Conservation (phyloP, 805 yeast genomes). For the Candida railenensis region DNA sequence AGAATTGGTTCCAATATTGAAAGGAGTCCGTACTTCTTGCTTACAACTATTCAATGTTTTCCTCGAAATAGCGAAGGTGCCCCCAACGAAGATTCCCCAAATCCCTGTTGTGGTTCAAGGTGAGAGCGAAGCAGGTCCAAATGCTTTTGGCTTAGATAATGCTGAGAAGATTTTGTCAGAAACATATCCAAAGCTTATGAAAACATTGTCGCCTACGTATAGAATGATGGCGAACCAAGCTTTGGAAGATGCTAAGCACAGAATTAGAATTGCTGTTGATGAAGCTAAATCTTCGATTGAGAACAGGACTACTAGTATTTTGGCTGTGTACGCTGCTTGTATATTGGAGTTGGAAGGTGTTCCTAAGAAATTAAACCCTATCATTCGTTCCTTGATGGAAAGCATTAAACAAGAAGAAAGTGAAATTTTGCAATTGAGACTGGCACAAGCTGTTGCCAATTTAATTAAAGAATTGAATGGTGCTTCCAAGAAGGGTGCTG, state of each 20-base stretch:
- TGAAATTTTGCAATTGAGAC: conserved; percentile 61
- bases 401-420: conserved; percentile 78
- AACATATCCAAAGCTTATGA: conserved; percentile 63
- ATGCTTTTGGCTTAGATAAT: conserved; percentile 77
- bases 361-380: conserved; percentile 87
- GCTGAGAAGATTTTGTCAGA: conserved; percentile 70
- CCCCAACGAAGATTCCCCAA: conserved; percentile 71
- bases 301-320: conserved; percentile 56
- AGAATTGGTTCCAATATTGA: conserved; percentile 83
- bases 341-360: conserved; percentile 58
- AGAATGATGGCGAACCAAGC: conserved; percentile 71
- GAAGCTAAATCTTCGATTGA: conserved; percentile 59
- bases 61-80: conserved; percentile 70
- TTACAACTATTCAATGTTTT: conserved; percentile 78
- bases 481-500: conserved; percentile 64
- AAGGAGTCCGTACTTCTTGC: conserved; percentile 84
- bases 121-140: conserved; percentile 90
- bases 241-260: conserved; percentile 72
- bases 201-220: conserved; percentile 61
- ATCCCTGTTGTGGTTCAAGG: conserved; percentile 91
- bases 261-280: conserved; percentile 63
- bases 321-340: conserved; percentile 79
- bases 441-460: conserved; percentile 67
- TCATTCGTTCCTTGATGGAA: conserved; percentile 89
- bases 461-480: conserved; percentile 60